Base-by-base conservation (phyloP, 441 rosid genomes). In the Rhodomyrtus psidioides region DNA sequence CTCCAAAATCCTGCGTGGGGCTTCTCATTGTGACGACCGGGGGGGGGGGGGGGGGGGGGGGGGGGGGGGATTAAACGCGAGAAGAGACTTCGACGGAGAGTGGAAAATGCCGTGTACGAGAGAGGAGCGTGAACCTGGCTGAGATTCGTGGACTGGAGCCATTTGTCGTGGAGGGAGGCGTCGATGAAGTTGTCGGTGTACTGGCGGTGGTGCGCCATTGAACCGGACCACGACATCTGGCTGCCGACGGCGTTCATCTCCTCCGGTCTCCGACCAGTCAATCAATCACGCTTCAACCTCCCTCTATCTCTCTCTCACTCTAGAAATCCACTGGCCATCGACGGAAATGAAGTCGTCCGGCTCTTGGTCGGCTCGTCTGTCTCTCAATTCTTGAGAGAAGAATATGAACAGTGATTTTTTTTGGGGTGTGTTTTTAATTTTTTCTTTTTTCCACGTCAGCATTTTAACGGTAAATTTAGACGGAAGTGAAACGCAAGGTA, bases 181-280 rank as follows among this genome's bases (percentile, higher is more conserved):
- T 91, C 91, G 9, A 91, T 86, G 86, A 92, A 91, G 91, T 89
- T 91, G 56, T 93, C 94, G 34, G 93, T 91, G 87, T 91, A 92
- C 86, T 94, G 94, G 30, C 93, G 92, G 79, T 92, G 93, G 58
- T 85, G 92, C 85, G 86, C 88, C 79, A 91, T 87, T 46, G 92
- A 54, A 85, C 81, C 84, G 83, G 93, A 90, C 90, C 92, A 89
- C 85, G 91, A 86, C 86, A 88, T 84, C 86, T 88, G 92, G 85
- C 92, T 89, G 83, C 94, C 93, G 2, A 86, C 87, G 58, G 82
- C 87, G 86, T 88, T 92, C 93, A 92, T 92, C 86, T 46, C 88
- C 57, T 87, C 86, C 16, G 14, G 4, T 34, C 53, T 53, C 54
- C 60, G 62, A 44, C 49, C 49, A 44, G 49, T 44, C 49, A 9